A percentile compares a stretch with the other conserved stretches of the same genome.
Evolutionary conservation across 768 basidiomycete species (phyloP).

Genomic region (Kwoniella dejecticola): DNA sequence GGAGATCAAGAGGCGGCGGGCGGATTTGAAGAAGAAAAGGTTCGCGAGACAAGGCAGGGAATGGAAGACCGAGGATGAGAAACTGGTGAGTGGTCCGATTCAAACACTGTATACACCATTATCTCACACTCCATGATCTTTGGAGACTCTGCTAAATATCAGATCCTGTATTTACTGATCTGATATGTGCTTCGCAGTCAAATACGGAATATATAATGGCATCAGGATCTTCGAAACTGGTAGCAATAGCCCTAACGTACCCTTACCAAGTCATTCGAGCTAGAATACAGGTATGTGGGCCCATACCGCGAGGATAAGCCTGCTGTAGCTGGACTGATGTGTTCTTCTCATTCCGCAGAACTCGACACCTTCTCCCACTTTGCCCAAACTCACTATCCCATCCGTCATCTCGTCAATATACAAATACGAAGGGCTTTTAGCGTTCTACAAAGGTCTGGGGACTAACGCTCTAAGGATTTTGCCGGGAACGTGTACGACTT

Average conservation of each 20-base stretch:
- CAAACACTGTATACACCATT: too few relatives aligned
- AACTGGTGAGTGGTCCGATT: conserved; percentile 86
- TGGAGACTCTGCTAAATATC: conserved; percentile 22
- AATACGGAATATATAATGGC: conserved; percentile 88
- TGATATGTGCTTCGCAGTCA: conserved; percentile 72
- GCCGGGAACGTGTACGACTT: conserved; percentile 96
- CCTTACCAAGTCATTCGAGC: conserved; percentile 97
- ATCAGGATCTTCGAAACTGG: conserved; percentile 85
- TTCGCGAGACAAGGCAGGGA: conserved; percentile 65
- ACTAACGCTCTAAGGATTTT: conserved; percentile 92
- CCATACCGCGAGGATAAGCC: too few relatives aligned
- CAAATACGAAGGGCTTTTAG: conserved; percentile 72
- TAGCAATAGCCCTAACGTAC: conserved; percentile 81
- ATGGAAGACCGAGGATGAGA: conserved; percentile 76
- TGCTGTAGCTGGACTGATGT: too few relatives aligned
- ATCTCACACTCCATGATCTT: too few relatives aligned
- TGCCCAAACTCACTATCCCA: conserved; percentile 61
- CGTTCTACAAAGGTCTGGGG: conserved; percentile 93
- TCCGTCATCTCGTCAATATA: conserved; percentile 78
- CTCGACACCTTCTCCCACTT: conserved; percentile 12
- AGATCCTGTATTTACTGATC: not conserved
- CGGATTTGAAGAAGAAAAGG: conserved; percentile 66
- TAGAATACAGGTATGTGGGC: conserved; percentile 91
- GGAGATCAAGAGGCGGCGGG: conserved; percentile 87
- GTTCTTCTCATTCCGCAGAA: conserved; percentile 21